phyloP scores from a whole-genome alignment of 1,139 yeast genomes.

The Hanseniaspora uvarum region DNA sequence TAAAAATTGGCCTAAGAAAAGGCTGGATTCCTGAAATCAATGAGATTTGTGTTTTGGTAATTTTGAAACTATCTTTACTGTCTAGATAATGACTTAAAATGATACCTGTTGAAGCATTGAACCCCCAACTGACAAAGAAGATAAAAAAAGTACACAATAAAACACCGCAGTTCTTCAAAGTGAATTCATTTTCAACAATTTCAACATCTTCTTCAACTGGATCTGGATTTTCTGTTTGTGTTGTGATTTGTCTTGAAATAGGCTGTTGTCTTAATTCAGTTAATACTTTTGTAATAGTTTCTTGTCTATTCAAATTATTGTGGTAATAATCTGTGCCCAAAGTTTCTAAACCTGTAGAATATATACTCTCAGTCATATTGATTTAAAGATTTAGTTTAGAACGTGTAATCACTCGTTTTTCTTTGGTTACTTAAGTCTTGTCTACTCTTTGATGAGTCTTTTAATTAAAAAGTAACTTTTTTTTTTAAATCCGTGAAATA shows the following conservation, averaged over 20 bases:
- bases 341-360: background rate
- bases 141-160: conserved; percentile 35
- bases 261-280: conserved; percentile 9
- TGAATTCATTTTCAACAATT: background rate
- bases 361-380: background rate
- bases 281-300: background rate
- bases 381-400: background rate
- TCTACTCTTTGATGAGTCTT: background rate
- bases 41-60: conserved; percentile 52
- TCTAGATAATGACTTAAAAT: conserved; percentile 48
- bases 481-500: background rate
- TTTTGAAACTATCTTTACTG: conserved; percentile 44
- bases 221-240: background rate
- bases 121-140: conserved; percentile 59
- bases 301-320: background rate
- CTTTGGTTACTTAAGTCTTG: background rate
- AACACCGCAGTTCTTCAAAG: conserved; percentile 4
- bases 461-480: too few species aligned
- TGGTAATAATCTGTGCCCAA: background rate
- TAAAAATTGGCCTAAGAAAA: conserved; percentile 44
- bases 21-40: conserved; percentile 59
- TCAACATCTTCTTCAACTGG: background rate
- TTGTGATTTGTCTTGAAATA: conserved; percentile 5
- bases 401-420: background rate
- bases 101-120: conserved; percentile 60